Percentiles rank a stretch among this genome's conserved stretches.
phyloP scores from a whole-genome alignment of 2,329 filamentous ascomycete species.

The Blumeriella jaapii region DNA sequence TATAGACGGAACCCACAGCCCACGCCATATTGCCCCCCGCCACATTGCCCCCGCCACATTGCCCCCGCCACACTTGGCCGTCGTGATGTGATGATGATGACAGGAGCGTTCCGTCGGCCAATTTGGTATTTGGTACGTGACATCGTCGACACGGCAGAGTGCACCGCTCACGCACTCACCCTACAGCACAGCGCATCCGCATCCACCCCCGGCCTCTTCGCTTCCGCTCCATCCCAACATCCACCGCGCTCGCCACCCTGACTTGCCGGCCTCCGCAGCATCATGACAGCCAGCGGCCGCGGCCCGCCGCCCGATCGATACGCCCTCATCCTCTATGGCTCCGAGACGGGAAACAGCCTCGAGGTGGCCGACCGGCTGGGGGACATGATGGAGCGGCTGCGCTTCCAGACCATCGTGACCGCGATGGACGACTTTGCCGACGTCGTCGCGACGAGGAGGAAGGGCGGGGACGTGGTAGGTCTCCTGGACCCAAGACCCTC shows the following conservation, averaged over 20 bases:
- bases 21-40: too few species aligned
- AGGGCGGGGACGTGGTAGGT: conserved; percentile 58
- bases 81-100: too few species aligned
- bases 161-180: too few species aligned
- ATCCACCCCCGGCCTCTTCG: too few species aligned
- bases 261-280: neutral
- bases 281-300: neutral
- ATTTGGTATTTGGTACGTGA: too few species aligned
- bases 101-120: too few species aligned
- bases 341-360: conserved; percentile 89
- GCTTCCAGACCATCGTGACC: conserved; percentile 62
- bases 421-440: conserved; percentile 51
- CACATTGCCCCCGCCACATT: too few species aligned
- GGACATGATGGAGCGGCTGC: conserved; percentile 60
- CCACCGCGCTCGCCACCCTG: neutral
- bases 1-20: too few species aligned
- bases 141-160: too few species aligned
- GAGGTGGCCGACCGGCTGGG: conserved; percentile 82
- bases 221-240: too few species aligned
- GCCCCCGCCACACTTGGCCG: too few species aligned
- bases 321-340: conserved; percentile 75
- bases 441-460: conserved; percentile 3
- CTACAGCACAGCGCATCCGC: too few species aligned
- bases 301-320: conserved; percentile 30
- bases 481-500: neutral